phyloP scores from a whole-genome alignment of 805 yeast genomes.

The Wickerhamomyces sydowiorum region DNA sequence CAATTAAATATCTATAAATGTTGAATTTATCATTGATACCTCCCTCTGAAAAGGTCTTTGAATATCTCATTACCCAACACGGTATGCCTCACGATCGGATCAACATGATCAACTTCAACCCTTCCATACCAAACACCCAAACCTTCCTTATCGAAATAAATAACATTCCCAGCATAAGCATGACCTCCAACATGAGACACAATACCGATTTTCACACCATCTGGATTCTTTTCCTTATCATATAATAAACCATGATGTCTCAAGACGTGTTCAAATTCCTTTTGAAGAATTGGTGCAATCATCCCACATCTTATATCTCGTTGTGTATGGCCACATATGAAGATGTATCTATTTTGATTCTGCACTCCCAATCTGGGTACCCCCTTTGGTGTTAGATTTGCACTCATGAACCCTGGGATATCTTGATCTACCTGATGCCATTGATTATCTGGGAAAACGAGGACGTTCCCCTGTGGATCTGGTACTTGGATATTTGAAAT shows the following conservation, averaged over 20 bases:
- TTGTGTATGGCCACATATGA: constrained; percentile 62
- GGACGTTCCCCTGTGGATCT: constrained; percentile 21
- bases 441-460: constrained; percentile 51
- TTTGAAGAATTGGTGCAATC: constrained; percentile 50
- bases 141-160: constrained; percentile 43
- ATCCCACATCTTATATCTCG: constrained; percentile 66
- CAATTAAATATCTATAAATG: not conserved
- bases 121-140: constrained; percentile 66
- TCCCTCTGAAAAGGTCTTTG: constrained; percentile 52
- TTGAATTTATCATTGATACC: not conserved
- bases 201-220: constrained; percentile 40
- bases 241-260: constrained; percentile 26
- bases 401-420: constrained; percentile 32
- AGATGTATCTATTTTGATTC: constrained; percentile 24
- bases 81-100: constrained; percentile 55
- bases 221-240: constrained; percentile 15
- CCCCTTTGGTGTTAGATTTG: constrained; percentile 33
- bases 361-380: constrained; percentile 18
- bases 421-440: constrained; percentile 17
- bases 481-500: constrained; percentile 39
- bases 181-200: constrained; percentile 85
- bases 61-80: constrained; percentile 44
- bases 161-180: constrained; percentile 76
- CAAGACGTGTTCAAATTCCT: constrained; percentile 45
- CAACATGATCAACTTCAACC: constrained; percentile 61